These are phyloP conservation scores for Teunomyces atbi DNA, from an alignment of 805 yeast species.

Conservation along the genomic window DNA sequence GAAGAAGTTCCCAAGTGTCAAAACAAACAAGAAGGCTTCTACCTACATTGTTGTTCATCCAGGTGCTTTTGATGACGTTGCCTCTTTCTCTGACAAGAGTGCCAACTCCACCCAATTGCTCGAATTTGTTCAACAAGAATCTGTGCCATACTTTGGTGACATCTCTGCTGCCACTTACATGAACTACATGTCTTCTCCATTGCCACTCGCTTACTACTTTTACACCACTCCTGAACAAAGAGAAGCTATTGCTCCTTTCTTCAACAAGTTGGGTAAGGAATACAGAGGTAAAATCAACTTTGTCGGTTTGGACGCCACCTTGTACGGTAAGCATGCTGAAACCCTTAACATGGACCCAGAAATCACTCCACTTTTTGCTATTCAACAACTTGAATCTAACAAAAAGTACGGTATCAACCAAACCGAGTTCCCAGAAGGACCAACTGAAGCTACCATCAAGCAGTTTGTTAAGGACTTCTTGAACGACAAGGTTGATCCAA, in stretches of 20 bases:
- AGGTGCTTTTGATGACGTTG: constrained; percentile 39
- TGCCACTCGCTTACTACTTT: constrained; percentile 88
- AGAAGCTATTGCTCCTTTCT: constrained; percentile 48
- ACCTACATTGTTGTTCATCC: constrained; percentile 50
- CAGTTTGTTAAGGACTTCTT: constrained; percentile 62
- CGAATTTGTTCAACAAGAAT: constrained; percentile 56
- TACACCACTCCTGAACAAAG: constrained; percentile 69
- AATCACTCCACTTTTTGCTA: constrained; percentile 81
- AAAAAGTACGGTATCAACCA: constrained; percentile 79
- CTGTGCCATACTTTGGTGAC: constrained; percentile 85
- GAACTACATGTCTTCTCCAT: constrained; percentile 64
- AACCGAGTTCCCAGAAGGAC: constrained; percentile 46
- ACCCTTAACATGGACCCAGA: constrained; percentile 79
- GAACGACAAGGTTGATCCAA: constrained; percentile 66
- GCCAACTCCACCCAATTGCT: constrained; percentile 36
- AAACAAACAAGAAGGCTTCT: constrained; percentile 22
- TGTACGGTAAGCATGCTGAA: constrained; percentile 83
- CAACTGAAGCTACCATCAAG: constrained; percentile 47
- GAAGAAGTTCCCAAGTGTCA: constrained; percentile 27
- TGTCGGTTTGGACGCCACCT: constrained; percentile 81
- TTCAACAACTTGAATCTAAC: constrained; percentile 69
- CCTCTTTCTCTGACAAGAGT: constrained; percentile 42
- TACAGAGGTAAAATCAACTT: constrained; percentile 80
- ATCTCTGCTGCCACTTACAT: constrained; percentile 76
- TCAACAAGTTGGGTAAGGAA: constrained; percentile 66